A percentile compares a stretch with the other conserved stretches of the same genome.
Conservation (phyloP, 495 filamentous ascomycete genomes). For the Penicillium salamii region DNA sequence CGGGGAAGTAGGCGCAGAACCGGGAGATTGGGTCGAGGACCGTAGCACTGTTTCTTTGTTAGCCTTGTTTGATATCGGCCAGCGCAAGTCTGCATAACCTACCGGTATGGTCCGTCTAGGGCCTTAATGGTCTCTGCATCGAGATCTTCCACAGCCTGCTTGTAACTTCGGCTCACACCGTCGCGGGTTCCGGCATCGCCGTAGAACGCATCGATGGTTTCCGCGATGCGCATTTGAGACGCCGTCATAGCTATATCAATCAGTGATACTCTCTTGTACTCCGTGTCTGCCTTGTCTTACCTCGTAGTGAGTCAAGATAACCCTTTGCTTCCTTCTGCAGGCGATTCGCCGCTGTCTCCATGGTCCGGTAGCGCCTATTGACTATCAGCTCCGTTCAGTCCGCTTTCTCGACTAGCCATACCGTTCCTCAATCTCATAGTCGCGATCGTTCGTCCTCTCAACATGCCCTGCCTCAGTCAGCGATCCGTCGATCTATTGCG, state of each 20-base stretch:
- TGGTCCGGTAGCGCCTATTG: slow-evolving; percentile 82
- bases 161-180: slow-evolving; percentile 92
- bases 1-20: slow-evolving; percentile 98
- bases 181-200: slow-evolving; percentile 92
- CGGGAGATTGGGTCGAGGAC: slow-evolving; percentile 91
- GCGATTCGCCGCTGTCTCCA: slow-evolving; percentile 88
- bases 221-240: slow-evolving; percentile 98
- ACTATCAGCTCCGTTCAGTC: not conserved
- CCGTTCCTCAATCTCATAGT: slow-evolving; percentile 98
- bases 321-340: slow-evolving; percentile 97
- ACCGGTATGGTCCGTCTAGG: slow-evolving; percentile 94
- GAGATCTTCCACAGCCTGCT: slow-evolving; percentile 94
- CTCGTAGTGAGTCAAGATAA: slow-evolving; percentile 91
- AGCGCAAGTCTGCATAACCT: slow-evolving; percentile 8
- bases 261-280: slow-evolving; percentile 5
- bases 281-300: slow-evolving; percentile 36
- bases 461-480: slow-evolving; percentile 68
- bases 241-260: slow-evolving; percentile 82
- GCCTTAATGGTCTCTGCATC: slow-evolving; percentile 99
- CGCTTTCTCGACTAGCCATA: slow-evolving; percentile 30
- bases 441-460: slow-evolving; percentile 94
- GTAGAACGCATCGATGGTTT: slow-evolving; percentile 99
- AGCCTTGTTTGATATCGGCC: not conserved
- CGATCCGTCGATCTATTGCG: slow-evolving; percentile 17
- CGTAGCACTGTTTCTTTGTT: slow-evolving; percentile 60